Base-by-base conservation (phyloP, 441 rosid genomes). In the Populus trichocarpa region DNA sequence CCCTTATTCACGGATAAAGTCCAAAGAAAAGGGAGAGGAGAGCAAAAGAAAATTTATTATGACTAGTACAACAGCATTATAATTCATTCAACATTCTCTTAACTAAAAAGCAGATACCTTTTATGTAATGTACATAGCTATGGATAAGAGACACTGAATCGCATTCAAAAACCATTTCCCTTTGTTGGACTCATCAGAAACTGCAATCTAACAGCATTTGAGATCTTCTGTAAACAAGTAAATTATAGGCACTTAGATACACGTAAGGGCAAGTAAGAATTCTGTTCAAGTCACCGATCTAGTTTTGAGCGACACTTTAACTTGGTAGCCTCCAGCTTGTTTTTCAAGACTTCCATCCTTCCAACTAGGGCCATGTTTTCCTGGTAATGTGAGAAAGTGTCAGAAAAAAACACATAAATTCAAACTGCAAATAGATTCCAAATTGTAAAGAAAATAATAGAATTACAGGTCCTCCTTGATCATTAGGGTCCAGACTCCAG, bases 341-440 rank as follows among this genome's bases (percentile, higher is more conserved):
- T 79, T 70, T 87, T 90, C 75, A 93, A 78, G 40, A 67, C 53
- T 84, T 92, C 91, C 84, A 93, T 78, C 75, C 86, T 82, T 73
- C 66, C 80, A 18, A 86, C 86, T 81, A 95, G 82, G 22, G 84
- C 97, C 42, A 71, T 77, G 78, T 92, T 93, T 87, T 89, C 96
- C 99, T 95, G 90, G 70, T n/a, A 75, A 84, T 2, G 35, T 32
- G 7, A 20, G 16, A 75, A 76, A 18, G 71, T 67, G 67, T 75
- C 6, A 81, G 68, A 68, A 75, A 61, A 40, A 63, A 35, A 67
- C 25, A 67, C 36, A 36, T 22, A 78, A 70, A 66, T 23, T 68
- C 38, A 83, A 76, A 81, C 69, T 40, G 26, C 75, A 32, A 53
- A 68, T 71, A 16, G 25, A 25, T 38, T 42, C 20, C 33, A 70